These are phyloP conservation scores for Capsicum baccatum DNA, from an alignment of 257 asterid genomes.

Conservation along the genomic window DNA sequence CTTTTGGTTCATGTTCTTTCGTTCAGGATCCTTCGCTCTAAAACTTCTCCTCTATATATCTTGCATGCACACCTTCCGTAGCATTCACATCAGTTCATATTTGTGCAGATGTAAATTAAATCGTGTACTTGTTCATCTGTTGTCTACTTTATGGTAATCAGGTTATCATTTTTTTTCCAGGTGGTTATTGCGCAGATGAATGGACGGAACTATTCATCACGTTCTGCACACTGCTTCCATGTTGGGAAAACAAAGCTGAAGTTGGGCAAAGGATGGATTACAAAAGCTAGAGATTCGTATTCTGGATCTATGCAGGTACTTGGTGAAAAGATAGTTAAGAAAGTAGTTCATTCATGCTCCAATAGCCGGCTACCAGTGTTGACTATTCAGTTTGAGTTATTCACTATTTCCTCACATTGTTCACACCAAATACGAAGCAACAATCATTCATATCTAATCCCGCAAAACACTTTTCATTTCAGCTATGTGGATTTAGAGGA, in stretches of 20 bases:
- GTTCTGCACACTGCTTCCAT: slow-evolving; percentile 75
- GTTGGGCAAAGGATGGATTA: slow-evolving; percentile 97
- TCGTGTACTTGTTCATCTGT: neutral
- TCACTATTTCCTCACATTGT: neutral
- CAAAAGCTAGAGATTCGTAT: slow-evolving; percentile 93
- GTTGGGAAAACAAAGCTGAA: slow-evolving; percentile 91
- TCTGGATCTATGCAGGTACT: slow-evolving; percentile 88
- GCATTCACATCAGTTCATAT: neutral
- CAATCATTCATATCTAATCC: slow-evolving; percentile 15
- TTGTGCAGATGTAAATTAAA: neutral
- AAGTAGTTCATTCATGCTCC: neutral
- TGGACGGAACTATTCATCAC: slow-evolving; percentile 86
- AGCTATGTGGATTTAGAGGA: slow-evolving; percentile 97
- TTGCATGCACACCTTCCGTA: neutral
- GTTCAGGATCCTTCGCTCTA: neutral
- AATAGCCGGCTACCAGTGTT: neutral
- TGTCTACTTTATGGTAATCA: neutral
- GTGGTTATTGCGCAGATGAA: slow-evolving; percentile 96
- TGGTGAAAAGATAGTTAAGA: neutral
- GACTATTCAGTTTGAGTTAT: slow-evolving; percentile 3
- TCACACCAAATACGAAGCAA: neutral
- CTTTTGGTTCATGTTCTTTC: neutral
- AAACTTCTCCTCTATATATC: neutral
- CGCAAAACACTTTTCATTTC: slow-evolving; percentile 6
- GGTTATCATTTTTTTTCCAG: slow-evolving; percentile 42